Evolutionary conservation across 2,329 filamentous ascomycete genomes (phyloP).

Genomic region (Aureobasidium sp.): DNA sequence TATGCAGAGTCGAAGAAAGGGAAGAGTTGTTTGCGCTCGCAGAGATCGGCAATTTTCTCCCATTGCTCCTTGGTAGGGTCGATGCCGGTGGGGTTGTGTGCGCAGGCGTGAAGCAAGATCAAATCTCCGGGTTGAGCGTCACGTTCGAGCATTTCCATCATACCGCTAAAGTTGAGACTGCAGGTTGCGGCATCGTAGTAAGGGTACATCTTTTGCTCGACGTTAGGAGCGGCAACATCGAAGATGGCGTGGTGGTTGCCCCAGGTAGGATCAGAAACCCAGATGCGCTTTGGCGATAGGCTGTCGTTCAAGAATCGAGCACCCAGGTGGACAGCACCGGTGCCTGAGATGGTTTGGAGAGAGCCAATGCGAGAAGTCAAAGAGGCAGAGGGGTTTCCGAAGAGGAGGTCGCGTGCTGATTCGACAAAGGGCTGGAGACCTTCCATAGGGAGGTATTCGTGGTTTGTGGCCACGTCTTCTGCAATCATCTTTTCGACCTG

Average conservation of each 20-base stretch:
- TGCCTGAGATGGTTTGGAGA: conserved; percentile 88
- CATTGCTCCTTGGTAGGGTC: conserved; percentile 30
- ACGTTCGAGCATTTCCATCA: conserved; percentile 20
- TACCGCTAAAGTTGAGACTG: conserved; percentile 25
- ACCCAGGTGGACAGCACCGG: conserved; percentile 81
- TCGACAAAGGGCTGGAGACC: conserved; percentile 62
- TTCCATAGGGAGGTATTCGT: conserved; percentile 92
- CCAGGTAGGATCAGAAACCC: conserved; percentile 27
- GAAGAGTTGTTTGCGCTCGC: conserved; percentile 23
- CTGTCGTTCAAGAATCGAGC: conserved; percentile 85
- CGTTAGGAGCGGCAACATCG: conserved; percentile 16
- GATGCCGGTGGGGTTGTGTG: conserved; percentile 33
- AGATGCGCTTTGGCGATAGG: conserved; percentile 42
- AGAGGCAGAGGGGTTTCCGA: conserved; percentile 19
- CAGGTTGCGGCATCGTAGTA: conserved; percentile 24
- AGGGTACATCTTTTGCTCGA: conserved; percentile 16
- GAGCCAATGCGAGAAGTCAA: conserved; percentile 19
- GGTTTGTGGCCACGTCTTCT: conserved; percentile 37
- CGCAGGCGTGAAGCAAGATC: conserved; percentile 30
- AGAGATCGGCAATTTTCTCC: conserved; percentile 25
- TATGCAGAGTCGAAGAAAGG: conserved; percentile 33
- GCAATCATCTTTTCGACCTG: conserved; percentile 66
- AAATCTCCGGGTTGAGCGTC: conserved; percentile 24
- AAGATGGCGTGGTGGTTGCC: conserved; percentile 28
- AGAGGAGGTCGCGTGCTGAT: conserved; percentile 21